A percentile compares a stretch with the other conserved stretches of the same genome.
phyloP scores from a whole-genome alignment of 139 green algal species.

The Chara braunii region DNA sequence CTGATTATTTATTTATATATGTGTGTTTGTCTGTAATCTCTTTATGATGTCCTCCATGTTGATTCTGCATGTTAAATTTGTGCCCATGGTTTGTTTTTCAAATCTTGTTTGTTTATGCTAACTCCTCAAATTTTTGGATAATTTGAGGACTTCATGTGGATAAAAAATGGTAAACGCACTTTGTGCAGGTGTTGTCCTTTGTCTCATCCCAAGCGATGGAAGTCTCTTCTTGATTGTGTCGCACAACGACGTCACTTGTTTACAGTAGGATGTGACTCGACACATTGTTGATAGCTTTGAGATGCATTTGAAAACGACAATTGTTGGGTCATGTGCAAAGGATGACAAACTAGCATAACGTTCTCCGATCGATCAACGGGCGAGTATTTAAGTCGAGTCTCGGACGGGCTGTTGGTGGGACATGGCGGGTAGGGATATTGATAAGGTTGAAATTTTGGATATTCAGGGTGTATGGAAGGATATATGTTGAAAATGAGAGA shows the following conservation, averaged over 20 bases:
- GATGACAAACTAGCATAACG: background rate
- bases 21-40: no score
- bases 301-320: background rate
- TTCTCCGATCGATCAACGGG: background rate
- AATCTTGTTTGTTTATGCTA: background rate
- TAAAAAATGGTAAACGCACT: background rate
- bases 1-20: no score
- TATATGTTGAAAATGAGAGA: slow-evolving; percentile 1
- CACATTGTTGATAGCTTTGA: background rate
- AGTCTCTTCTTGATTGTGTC: no score
- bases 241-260: no score
- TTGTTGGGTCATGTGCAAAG: background rate
- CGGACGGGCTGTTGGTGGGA: background rate
- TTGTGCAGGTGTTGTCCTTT: background rate
- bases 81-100: background rate
- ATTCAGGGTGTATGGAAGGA: slow-evolving; percentile 3
- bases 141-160: background rate
- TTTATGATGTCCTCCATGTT: no score
- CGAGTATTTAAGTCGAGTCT: background rate
- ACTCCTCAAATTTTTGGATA: background rate
- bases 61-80: slow-evolving; percentile 1
- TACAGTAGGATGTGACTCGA: no score
- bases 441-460: background rate
- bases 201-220: background rate
- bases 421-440: background rate